Conservation (phyloP, 371 early-diverging fungal genomes). For the Parasitella parasitica region DNA sequence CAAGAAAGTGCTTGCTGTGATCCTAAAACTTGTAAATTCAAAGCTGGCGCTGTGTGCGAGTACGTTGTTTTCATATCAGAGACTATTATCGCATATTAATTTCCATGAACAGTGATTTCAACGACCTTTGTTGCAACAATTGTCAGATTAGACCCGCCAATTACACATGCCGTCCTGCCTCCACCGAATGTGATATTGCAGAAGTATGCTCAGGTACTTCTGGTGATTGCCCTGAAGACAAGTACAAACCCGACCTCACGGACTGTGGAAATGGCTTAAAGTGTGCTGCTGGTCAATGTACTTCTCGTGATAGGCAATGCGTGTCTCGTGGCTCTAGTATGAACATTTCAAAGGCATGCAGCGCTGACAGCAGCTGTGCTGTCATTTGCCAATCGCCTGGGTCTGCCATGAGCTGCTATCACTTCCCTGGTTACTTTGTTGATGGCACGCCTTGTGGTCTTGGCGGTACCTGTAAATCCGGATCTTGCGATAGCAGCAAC, state of each 20-base stretch:
- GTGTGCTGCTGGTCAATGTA: conserved; percentile 92
- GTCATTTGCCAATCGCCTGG: conserved; percentile 66
- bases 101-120: conserved; percentile 81
- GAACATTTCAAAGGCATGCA: conserved; percentile 49
- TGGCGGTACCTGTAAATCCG: conserved; percentile 62
- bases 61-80: conserved; percentile 25
- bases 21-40: conserved; percentile 78
- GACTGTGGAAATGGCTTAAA: conserved; percentile 61
- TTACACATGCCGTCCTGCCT: conserved; percentile 76
- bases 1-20: conserved; percentile 80
- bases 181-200: conserved; percentile 80
- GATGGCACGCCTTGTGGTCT: conserved; percentile 92
- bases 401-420: conserved; percentile 55
- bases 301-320: conserved; percentile 86
- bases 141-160: conserved; percentile 73
- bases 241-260: conserved; percentile 65
- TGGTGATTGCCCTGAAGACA: conserved; percentile 79
- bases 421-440: conserved; percentile 76
- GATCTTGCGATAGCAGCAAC: conserved; percentile 35
- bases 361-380: conserved; percentile 52
- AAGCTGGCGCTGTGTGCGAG: conserved; percentile 76
- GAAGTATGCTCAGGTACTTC: conserved; percentile 81
- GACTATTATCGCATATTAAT: too few relatives aligned
- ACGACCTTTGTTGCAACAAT: conserved; percentile 81
- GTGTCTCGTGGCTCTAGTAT: conserved; percentile 49